These are phyloP conservation scores for Termitomyces sp. DNA, from an alignment of 768 basidiomycete genomes.

Conservation along the genomic window DNA sequence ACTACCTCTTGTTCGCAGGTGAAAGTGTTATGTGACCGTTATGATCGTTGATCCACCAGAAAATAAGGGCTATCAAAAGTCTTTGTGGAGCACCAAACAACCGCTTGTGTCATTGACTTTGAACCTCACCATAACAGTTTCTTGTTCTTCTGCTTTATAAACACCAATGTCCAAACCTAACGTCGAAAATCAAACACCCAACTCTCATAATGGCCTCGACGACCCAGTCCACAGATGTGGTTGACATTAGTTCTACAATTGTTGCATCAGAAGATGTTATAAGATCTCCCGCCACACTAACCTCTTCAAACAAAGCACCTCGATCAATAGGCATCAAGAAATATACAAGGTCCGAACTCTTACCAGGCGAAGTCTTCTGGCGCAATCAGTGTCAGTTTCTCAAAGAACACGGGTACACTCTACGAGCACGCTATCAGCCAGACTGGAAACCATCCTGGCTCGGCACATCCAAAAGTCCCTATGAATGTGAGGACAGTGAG, in stretches of 20 bases:
- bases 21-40: no score
- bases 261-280: not conserved
- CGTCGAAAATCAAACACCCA: not conserved
- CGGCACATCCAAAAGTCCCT: not conserved
- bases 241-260: not conserved
- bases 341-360: not conserved
- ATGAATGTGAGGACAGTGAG: not conserved
- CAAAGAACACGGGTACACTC: not conserved
- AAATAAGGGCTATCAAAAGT: no score
- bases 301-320: not conserved
- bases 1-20: no score
- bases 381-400: not conserved
- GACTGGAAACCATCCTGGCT: not conserved
- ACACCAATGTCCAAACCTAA: not conserved
- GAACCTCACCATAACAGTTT: no score
- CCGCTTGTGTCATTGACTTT: no score
- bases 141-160: not conserved
- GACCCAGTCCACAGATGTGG: not conserved
- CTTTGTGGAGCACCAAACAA: no score
- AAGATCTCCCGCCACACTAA: not conserved
- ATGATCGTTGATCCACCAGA: no score
- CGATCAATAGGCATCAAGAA: not conserved
- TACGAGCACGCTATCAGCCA: not conserved
- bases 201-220: not conserved
- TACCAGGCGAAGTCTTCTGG: not conserved